These are phyloP conservation scores for Globisporangium heterothallicum DNA, from an alignment of 352 stramenopile species.

Conservation along the genomic window DNA sequence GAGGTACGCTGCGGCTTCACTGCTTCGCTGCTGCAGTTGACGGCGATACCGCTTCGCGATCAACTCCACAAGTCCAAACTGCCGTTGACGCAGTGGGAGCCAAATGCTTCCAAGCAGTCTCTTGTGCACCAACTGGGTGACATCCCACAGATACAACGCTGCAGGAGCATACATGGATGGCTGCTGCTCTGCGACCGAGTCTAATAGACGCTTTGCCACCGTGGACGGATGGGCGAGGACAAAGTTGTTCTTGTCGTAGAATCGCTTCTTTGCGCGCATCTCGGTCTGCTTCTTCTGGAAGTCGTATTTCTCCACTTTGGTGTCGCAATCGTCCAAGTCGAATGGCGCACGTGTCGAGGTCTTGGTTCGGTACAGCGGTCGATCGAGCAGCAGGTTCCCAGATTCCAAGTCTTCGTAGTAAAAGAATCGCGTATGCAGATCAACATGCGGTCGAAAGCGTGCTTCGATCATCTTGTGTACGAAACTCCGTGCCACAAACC, in stretches of 20 bases:
- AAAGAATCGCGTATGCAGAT: conserved; percentile 38
- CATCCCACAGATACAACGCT: conserved; percentile 37
- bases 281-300: conserved; percentile 35
- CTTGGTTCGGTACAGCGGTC: conserved; percentile 31
- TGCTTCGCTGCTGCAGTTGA: conserved; percentile 45
- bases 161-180: conserved; percentile 21
- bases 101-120: conserved; percentile 48
- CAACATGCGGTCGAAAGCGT: conserved; percentile 34
- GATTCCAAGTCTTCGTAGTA: conserved; percentile 53
- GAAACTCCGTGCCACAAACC: conserved; percentile 31
- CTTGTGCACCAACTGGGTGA: conserved; percentile 35
- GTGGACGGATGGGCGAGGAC: not conserved
- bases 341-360: conserved; percentile 31
- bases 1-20: conserved; percentile 30
- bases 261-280: conserved; percentile 37
- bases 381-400: conserved; percentile 30
- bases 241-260: conserved; percentile 24
- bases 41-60: conserved; percentile 42
- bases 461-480: conserved; percentile 27
- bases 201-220: not conserved
- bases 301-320: conserved; percentile 35
- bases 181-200: not conserved
- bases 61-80: conserved; percentile 35
- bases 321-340: conserved; percentile 35
- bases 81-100: conserved; percentile 26